Evolutionary conservation across 495 filamentous ascomycete species (phyloP).

Genomic region (Sordaria brevicollis): DNA sequence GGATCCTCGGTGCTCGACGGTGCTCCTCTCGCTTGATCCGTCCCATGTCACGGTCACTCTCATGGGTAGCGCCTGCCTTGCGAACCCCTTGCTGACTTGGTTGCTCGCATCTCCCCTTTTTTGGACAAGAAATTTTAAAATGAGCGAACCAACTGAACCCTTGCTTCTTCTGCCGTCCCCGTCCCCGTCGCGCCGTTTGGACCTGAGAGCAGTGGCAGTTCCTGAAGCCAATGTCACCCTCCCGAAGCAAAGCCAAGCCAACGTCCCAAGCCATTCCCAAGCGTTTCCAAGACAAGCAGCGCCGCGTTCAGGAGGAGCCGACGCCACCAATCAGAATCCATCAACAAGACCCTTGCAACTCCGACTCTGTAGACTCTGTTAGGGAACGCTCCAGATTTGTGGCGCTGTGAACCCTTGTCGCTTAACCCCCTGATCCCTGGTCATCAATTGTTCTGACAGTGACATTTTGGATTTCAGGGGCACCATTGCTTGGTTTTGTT

Average conservation of each 20-base stretch:
- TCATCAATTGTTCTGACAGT: not conserved
- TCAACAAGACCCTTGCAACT: not conserved
- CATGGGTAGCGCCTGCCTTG: not conserved
- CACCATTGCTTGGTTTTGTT: not conserved
- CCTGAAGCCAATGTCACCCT: not conserved
- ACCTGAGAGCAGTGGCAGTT: too few species aligned
- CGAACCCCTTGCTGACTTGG: too few species aligned
- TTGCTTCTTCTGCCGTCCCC: not conserved
- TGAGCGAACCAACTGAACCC: not conserved
- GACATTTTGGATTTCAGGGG: too few species aligned
- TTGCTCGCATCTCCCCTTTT: not conserved
- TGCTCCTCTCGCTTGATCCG: not conserved
- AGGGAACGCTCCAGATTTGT: constrained; percentile 4
- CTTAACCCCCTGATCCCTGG: not conserved
- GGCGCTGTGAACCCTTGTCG: constrained; percentile 2
- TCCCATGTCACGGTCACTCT: too few species aligned
- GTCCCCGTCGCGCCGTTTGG: too few species aligned
- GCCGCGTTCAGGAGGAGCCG: not conserved
- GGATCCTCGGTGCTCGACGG: not conserved
- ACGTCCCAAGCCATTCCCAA: not conserved
- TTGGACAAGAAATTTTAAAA: not conserved
- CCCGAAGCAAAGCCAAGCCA: not conserved
- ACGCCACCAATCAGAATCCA: not conserved
- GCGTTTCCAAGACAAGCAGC: not conserved
- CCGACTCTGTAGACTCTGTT: not conserved